Evolutionary conservation across 2,329 filamentous ascomycete species (phyloP).

Genomic region (Fusarium multiceps): DNA sequence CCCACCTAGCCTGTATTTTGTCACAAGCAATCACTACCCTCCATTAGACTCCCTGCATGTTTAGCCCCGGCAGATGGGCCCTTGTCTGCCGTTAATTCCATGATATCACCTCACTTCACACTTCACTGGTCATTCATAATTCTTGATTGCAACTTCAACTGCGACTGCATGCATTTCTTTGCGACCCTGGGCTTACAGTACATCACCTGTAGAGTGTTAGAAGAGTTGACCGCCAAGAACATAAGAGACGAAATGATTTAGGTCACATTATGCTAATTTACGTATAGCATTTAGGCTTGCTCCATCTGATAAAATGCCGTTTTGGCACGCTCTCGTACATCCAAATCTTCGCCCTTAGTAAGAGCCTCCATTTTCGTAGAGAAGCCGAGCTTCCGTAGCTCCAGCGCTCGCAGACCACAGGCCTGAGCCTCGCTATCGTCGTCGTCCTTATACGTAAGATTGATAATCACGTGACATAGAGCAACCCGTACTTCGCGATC

Average conservation of each 20-base stretch:
- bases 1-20: background rate
- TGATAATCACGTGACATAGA: conserved; percentile 86
- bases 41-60: conserved; percentile 5
- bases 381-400: conserved; percentile 79
- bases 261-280: no score
- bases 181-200: conserved; percentile 1
- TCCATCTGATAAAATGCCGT: conserved; percentile 80
- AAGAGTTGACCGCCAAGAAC: no score
- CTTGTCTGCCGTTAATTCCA: conserved; percentile 29
- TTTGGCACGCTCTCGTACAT: conserved; percentile 87
- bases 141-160: conserved; percentile 1
- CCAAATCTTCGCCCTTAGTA: conserved; percentile 77
- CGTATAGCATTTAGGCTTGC: conserved; percentile 42
- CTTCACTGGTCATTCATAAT: background rate
- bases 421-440: conserved; percentile 72
- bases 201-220: background rate
- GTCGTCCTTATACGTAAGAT: conserved; percentile 86
- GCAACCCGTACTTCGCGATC: conserved; percentile 79
- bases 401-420: conserved; percentile 73
- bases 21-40: conserved; percentile 12
- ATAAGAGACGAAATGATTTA: no score
- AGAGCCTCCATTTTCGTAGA: conserved; percentile 72
- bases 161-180: conserved; percentile 1
- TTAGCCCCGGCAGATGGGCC: conserved; percentile 32
- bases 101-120: conserved; percentile 22